Conservation (phyloP, 352 stramenopile species). For the Pythium brachiatum region DNA sequence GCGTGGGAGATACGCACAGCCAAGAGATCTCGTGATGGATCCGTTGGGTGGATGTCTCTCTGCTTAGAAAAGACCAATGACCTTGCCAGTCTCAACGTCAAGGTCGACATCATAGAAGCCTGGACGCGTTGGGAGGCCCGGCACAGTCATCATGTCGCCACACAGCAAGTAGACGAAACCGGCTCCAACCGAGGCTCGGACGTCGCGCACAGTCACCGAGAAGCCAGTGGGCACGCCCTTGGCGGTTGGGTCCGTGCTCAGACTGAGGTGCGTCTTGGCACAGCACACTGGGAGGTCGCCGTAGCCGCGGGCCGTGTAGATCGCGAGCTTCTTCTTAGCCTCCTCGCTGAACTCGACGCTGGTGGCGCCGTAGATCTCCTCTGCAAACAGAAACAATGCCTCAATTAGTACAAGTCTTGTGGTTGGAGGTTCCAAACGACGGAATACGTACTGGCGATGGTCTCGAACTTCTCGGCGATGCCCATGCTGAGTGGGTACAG, state of each 20-base stretch:
- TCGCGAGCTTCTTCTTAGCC: conserved; percentile 92
- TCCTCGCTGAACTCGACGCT: conserved; percentile 94
- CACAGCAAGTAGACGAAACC: conserved; percentile 95
- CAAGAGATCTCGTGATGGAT: neutral
- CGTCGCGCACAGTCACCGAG: conserved; percentile 92
- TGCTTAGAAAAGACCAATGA: conserved; percentile 94
- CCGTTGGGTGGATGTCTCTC: neutral
- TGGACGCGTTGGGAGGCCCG: conserved; percentile 96
- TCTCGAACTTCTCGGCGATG: conserved; percentile 96
- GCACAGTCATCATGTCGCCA: conserved; percentile 99
- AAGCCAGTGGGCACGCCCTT: conserved; percentile 96
- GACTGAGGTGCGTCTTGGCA: conserved; percentile 98
- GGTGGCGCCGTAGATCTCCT: conserved; percentile 96
- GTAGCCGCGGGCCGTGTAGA: conserved; percentile 86
- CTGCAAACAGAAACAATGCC: conserved; percentile 24
- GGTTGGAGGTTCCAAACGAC: no score
- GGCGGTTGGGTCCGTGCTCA: conserved; percentile 92
- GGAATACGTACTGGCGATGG: conserved; percentile 95
- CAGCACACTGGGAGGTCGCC: conserved; percentile 93
- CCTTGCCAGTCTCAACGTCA: conserved; percentile 91
- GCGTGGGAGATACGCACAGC: neutral
- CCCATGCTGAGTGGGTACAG: conserved; percentile 92
- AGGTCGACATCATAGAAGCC: conserved; percentile 99
- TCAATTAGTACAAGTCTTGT: no score
- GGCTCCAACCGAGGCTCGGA: conserved; percentile 94